Conservation (phyloP, 805 yeast species). For the Saccharomycopsis capsularis region DNA sequence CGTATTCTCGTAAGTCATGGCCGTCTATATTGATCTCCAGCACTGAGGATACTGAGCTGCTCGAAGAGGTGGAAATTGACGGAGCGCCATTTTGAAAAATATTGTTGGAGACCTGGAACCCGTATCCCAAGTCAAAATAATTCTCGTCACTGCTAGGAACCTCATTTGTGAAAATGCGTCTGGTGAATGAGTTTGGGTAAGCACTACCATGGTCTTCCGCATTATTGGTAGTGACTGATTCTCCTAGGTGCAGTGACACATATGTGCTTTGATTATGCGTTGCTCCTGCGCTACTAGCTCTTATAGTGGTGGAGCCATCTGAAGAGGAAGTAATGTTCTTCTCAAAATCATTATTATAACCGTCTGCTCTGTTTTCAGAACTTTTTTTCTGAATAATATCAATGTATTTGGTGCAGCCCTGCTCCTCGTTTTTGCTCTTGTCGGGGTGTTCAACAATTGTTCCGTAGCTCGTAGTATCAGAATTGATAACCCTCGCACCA, state of each 20-base stretch:
- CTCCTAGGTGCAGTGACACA: neutral
- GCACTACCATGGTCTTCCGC: neutral
- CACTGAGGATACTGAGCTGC: neutral
- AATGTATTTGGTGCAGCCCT: no score
- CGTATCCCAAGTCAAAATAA: slow-evolving; percentile 2
- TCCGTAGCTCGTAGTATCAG: neutral
- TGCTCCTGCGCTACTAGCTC: neutral
- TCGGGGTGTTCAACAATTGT: neutral
- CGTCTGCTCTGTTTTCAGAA: neutral
- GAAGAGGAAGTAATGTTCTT: neutral
- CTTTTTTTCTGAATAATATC: neutral
- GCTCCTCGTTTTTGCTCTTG: no score
- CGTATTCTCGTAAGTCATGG: slow-evolving; percentile 13
- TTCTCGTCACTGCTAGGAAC: neutral
- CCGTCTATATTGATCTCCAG: neutral
- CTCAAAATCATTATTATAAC: neutral
- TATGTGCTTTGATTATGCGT: neutral
- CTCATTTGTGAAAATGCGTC: neutral
- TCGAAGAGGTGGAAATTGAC: slow-evolving; percentile 4
- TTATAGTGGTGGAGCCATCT: slow-evolving; percentile 1
- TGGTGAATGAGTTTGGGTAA: neutral
- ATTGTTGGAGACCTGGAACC: slow-evolving; percentile 5
- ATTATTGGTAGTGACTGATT: neutral
- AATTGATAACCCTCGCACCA: neutral
- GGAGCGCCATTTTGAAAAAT: neutral